Evolutionary conservation across 2,329 filamentous ascomycete genomes (phyloP).

Genomic region (Fusarium pseudonygamai): DNA sequence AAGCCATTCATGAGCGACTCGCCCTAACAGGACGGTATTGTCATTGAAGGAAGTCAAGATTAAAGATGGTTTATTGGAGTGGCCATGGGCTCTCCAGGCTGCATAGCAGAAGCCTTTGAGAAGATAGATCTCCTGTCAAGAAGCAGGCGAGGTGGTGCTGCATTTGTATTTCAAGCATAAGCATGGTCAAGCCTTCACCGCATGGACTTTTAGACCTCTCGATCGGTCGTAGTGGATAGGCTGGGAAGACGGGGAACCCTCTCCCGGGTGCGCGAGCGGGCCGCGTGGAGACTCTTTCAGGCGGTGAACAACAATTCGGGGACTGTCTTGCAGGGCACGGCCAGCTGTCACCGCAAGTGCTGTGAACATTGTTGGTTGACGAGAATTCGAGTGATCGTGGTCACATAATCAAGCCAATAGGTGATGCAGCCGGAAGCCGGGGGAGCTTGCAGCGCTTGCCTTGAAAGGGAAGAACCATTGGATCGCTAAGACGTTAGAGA

Average conservation of each 20-base stretch:
- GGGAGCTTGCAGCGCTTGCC: conserved; percentile 38
- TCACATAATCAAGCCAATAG: conserved; percentile 37
- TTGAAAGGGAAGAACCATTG: conserved; percentile 34
- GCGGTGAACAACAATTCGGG: conserved; percentile 39
- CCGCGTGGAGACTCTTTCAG: conserved; percentile 40
- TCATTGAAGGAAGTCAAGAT: conserved; percentile 39
- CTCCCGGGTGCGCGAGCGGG: conserved; percentile 39
- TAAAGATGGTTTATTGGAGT: conserved; percentile 20
- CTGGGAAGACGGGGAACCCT: conserved; percentile 26
- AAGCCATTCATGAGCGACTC: conserved; percentile 40
- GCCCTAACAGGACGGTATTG: conserved; percentile 40
- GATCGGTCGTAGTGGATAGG: conserved; percentile 24
- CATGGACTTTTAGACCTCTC: conserved; percentile 19
- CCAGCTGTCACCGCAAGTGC: conserved; percentile 45
- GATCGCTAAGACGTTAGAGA: conserved; percentile 26
- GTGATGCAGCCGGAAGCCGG: conserved; percentile 37
- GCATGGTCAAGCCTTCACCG: conserved; percentile 30
- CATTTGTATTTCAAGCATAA: conserved; percentile 39
- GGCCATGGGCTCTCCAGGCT: conserved; percentile 41
- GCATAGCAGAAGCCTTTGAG: conserved; percentile 36
- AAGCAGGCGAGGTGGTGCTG: conserved; percentile 31
- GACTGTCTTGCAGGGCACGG: conserved; percentile 28
- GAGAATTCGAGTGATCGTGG: conserved; percentile 11
- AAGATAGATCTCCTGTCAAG: conserved; percentile 9
- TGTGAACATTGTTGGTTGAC: conserved; percentile 34